Evolutionary conservation across 2,329 filamentous ascomycete species (phyloP).

Genomic region (Cryphonectria japonica): DNA sequence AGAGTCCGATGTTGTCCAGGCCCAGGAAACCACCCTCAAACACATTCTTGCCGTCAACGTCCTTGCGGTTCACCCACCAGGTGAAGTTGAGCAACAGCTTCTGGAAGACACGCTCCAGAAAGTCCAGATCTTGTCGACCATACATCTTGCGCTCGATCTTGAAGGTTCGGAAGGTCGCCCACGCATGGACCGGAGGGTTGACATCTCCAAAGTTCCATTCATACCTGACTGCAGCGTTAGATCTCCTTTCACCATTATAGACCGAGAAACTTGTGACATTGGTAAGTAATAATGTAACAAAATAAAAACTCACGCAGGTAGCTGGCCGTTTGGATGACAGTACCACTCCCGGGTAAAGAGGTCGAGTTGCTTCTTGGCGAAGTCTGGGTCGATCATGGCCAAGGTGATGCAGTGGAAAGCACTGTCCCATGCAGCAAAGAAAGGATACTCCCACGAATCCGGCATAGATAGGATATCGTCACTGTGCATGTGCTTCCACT

Average conservation of each 20-base stretch:
- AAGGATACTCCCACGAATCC: constrained; percentile 98
- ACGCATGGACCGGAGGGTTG: constrained; percentile 94
- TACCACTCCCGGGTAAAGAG: constrained; percentile 98
- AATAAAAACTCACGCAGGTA: constrained; percentile 70
- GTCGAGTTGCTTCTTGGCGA: constrained; percentile 97
- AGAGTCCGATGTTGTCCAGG: constrained; percentile 94
- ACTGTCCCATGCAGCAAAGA: constrained; percentile 96
- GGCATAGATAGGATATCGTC: constrained; percentile 98
- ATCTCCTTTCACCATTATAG: not conserved
- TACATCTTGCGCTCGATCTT: constrained; percentile 99
- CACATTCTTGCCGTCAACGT: constrained; percentile 91
- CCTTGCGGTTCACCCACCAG: constrained; percentile 99
- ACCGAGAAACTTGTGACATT: not conserved
- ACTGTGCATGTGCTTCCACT: constrained; percentile 94
- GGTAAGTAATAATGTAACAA: not conserved
- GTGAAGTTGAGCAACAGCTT: constrained; percentile 96
- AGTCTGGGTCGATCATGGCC: constrained; percentile 96
- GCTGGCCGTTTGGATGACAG: constrained; percentile 95
- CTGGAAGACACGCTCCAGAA: constrained; percentile 94
- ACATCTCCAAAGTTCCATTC: constrained; percentile 99
- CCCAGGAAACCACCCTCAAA: constrained; percentile 97
- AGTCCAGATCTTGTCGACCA: constrained; percentile 90
- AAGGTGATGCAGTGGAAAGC: constrained; percentile 96
- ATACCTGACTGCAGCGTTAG: constrained; percentile 49
- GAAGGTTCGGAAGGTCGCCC: constrained; percentile 94